phyloP scores from a whole-genome alignment of 2,329 filamentous ascomycete genomes.

The Colletotrichum eremochloae region DNA sequence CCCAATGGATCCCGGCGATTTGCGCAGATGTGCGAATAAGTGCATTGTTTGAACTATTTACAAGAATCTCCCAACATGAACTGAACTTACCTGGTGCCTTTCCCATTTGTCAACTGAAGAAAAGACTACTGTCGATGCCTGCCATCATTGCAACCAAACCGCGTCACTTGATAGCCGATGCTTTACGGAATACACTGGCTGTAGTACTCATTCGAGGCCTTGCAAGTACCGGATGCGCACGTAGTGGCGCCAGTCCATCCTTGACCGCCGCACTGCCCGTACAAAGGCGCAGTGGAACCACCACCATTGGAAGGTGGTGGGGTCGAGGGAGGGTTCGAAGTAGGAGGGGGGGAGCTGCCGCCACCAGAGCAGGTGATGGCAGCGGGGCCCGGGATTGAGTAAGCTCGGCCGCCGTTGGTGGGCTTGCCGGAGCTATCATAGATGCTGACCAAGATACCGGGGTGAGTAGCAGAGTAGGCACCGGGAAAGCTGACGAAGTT shows the following conservation, averaged over 20 bases:
- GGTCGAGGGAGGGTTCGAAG: conserved; percentile 17
- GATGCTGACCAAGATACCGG: conserved; percentile 49
- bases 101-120: not conserved
- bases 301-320: conserved; percentile 29
- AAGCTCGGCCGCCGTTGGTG: conserved; percentile 47
- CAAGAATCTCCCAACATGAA: not conserved
- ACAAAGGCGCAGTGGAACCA: conserved; percentile 41
- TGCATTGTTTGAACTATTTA: not conserved
- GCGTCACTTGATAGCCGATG: not conserved
- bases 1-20: rapidly evolving
- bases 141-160: too few species aligned
- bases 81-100: not conserved
- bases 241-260: conserved; percentile 47
- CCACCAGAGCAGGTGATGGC: conserved; percentile 33
- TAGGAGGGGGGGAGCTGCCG: conserved; percentile 18
- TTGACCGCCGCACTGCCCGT: conserved; percentile 46
- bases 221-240: conserved; percentile 49
- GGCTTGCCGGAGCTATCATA: conserved; percentile 48
- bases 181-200: conserved; percentile 46
- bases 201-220: conserved; percentile 46
- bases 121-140: not conserved
- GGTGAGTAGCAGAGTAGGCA: conserved; percentile 45
- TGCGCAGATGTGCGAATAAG: not conserved
- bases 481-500: conserved; percentile 48
- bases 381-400: conserved; percentile 53